Percentiles rank a stretch among this genome's conserved stretches.
phyloP scores from a whole-genome alignment of 441 rosid species.

The Adansonia gregorii region DNA sequence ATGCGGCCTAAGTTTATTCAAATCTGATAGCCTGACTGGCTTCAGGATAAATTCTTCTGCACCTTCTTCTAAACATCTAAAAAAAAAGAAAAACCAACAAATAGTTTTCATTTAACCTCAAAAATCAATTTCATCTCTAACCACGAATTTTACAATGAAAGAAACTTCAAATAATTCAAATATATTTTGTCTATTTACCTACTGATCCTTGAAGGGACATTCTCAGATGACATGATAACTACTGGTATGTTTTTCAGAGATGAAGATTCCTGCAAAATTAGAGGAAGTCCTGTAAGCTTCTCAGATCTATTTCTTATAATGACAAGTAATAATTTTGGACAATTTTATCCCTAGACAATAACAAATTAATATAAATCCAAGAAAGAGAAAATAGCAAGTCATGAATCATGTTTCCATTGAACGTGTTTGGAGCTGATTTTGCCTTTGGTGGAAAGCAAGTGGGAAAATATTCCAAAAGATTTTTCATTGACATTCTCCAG shows the following conservation, averaged over 20 bases:
- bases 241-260: constrained; percentile 61
- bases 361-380: neutral
- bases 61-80: constrained; percentile 70
- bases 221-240: constrained; percentile 76
- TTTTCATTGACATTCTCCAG: constrained; percentile 37
- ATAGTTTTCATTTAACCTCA: constrained; percentile 26
- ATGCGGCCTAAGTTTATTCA: constrained; percentile 55
- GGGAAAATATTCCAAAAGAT: constrained; percentile 43
- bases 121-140: neutral
- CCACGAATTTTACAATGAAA: neutral
- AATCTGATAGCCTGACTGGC: constrained; percentile 58
- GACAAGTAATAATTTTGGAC: neutral
- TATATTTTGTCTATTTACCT: constrained; percentile 38
- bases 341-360: neutral
- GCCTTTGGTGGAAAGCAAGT: constrained; percentile 32
- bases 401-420: constrained; percentile 11
- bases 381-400: neutral
- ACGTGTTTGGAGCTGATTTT: constrained; percentile 22
- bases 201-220: constrained; percentile 64
- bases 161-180: neutral
- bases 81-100: neutral
- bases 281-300: constrained; percentile 21
- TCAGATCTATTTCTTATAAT: neutral
- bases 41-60: constrained; percentile 74
- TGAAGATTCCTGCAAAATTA: constrained; percentile 58